Evolutionary conservation across 192 early-diverging fungal genomes (phyloP).

Genomic region (Martensiomyces pterosporus): DNA sequence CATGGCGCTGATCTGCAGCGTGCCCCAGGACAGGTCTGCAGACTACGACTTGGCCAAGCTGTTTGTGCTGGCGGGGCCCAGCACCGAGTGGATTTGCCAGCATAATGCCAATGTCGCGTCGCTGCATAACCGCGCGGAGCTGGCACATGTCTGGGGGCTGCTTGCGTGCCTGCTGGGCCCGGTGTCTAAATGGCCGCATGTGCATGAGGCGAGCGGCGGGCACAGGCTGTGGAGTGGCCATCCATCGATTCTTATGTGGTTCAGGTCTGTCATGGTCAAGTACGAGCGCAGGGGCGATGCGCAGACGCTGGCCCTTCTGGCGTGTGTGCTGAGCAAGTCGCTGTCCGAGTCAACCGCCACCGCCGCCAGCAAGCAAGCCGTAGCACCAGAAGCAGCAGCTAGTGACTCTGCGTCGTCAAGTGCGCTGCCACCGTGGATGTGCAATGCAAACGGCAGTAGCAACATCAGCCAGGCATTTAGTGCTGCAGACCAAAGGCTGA

Average conservation of each 20-base stretch:
- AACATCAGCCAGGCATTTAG: too few species aligned
- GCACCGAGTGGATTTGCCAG: slow-evolving; percentile 25
- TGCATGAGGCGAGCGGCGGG: neutral
- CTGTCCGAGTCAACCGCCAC: slow-evolving; percentile 1
- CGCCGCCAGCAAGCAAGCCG: neutral
- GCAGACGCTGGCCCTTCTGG: slow-evolving; percentile 46
- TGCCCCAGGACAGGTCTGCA: slow-evolving; percentile 23
- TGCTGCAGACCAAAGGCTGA: too few species aligned
- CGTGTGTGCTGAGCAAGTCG: slow-evolving; percentile 32
- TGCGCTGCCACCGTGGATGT: too few species aligned
- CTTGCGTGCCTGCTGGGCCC: slow-evolving; percentile 28
- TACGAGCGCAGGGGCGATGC: slow-evolving; percentile 41
- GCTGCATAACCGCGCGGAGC: slow-evolving; percentile 4
- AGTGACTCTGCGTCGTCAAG: neutral
- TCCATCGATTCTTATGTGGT: slow-evolving; percentile 28
- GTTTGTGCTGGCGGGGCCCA: slow-evolving; percentile 21
- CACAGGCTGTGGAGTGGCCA: slow-evolving; percentile 16
- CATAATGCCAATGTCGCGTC: slow-evolving; percentile 30
- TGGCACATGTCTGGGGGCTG: slow-evolving; percentile 41
- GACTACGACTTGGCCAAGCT: slow-evolving; percentile 21
- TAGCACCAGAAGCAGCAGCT: neutral
- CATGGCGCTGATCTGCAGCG: slow-evolving; percentile 15
- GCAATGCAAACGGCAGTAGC: too few species aligned
- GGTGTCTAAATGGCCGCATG: too few species aligned
- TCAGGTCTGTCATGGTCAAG: slow-evolving; percentile 24